Evolutionary conservation across 2,329 filamentous ascomycete species (phyloP).

Genomic region (Mycosphaerella sp.): DNA sequence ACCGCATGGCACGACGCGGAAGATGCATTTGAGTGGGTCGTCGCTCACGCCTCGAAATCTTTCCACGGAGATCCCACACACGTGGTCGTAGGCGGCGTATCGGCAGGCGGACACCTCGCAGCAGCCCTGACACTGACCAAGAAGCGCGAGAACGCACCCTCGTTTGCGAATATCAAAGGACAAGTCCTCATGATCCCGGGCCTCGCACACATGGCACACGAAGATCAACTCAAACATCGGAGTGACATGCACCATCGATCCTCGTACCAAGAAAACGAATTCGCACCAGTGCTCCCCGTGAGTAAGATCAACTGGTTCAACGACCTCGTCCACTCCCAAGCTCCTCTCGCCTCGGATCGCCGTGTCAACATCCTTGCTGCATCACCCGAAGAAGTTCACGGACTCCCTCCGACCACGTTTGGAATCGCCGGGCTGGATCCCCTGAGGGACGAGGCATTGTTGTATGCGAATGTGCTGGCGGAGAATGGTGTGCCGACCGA

Average conservation of each 20-base stretch:
- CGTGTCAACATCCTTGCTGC: slow-evolving; percentile 39
- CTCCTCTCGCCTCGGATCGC: slow-evolving; percentile 30
- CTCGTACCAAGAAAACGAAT: slow-evolving; percentile 38
- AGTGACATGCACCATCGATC: slow-evolving; percentile 39
- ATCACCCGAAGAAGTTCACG: slow-evolving; percentile 33
- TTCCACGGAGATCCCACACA: slow-evolving; percentile 37
- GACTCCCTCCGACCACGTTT: slow-evolving; percentile 42
- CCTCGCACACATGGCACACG: slow-evolving; percentile 37
- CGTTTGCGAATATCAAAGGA: slow-evolving; percentile 39
- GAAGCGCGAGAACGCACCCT: slow-evolving; percentile 27
- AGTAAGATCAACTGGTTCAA: slow-evolving; percentile 32
- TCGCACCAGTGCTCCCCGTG: slow-evolving; percentile 47
- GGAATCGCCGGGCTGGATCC: slow-evolving; percentile 45
- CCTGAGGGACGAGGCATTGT: slow-evolving; percentile 45
- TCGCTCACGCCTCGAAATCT: slow-evolving; percentile 35
- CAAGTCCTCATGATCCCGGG: slow-evolving; percentile 49
- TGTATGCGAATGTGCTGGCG: slow-evolving; percentile 42
- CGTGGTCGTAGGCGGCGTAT: slow-evolving; percentile 46
- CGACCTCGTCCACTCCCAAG: slow-evolving; percentile 3
- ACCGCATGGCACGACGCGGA: slow-evolving; percentile 49
- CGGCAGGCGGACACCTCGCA: slow-evolving; percentile 43
- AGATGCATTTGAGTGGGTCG: slow-evolving; percentile 51
- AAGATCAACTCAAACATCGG: slow-evolving; percentile 33
- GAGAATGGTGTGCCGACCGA: slow-evolving; percentile 47
- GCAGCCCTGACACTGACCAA: slow-evolving; percentile 40